Percentiles rank a stretch among this genome's conserved stretches.
phyloP scores from a whole-genome alignment of 2,329 filamentous ascomycete genomes.

The Ceratocystiopsis minuta region DNA sequence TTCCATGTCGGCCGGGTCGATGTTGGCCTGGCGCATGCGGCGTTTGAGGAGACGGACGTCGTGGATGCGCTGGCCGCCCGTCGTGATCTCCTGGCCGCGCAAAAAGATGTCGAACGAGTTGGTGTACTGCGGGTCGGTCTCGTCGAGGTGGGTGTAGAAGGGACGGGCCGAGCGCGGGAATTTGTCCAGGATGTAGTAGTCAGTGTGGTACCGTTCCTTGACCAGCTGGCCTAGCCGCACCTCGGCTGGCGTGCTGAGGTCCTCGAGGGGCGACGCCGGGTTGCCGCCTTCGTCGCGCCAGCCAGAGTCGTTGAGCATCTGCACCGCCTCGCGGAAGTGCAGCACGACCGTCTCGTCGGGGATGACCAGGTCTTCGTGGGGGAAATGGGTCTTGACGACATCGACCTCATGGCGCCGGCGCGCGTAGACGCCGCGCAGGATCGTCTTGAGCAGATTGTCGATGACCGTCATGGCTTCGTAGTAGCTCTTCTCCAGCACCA shows the following conservation, averaged over 20 bases:
- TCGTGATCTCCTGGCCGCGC: conserved; percentile 80
- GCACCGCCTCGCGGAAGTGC: conserved; percentile 60
- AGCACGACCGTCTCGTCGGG: conserved; percentile 70
- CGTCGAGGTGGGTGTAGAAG: conserved; percentile 81
- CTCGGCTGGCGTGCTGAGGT: conserved; percentile 71
- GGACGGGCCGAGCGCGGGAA: conserved; percentile 72
- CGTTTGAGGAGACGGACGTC: conserved; percentile 55
- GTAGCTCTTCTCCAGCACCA: conserved; percentile 78
- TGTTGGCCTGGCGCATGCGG: conserved; percentile 58
- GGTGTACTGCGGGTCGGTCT: conserved; percentile 52
- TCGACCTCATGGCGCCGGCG: conserved; percentile 45
- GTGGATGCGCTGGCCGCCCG: conserved; percentile 85
- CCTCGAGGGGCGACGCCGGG: conserved; percentile 51
- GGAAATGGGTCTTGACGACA: conserved; percentile 65
- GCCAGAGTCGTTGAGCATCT: conserved; percentile 62
- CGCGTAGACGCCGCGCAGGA: conserved; percentile 42
- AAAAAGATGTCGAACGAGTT: conserved; percentile 95
- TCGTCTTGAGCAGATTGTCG: conserved; percentile 55
- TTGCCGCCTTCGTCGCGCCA: conserved; percentile 65
- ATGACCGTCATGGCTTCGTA: conserved; percentile 69
- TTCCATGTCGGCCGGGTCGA: conserved; percentile 68
- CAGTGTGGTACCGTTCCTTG: conserved; percentile 70
- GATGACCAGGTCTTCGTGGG: conserved; percentile 74
- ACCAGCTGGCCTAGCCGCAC: conserved; percentile 70
- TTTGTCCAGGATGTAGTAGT: conserved; percentile 90